Percentiles rank a stretch among this genome's conserved stretches.
These are phyloP conservation scores for Naematelia encephala DNA, from an alignment of 768 basidiomycete genomes.

Conservation along the genomic window DNA sequence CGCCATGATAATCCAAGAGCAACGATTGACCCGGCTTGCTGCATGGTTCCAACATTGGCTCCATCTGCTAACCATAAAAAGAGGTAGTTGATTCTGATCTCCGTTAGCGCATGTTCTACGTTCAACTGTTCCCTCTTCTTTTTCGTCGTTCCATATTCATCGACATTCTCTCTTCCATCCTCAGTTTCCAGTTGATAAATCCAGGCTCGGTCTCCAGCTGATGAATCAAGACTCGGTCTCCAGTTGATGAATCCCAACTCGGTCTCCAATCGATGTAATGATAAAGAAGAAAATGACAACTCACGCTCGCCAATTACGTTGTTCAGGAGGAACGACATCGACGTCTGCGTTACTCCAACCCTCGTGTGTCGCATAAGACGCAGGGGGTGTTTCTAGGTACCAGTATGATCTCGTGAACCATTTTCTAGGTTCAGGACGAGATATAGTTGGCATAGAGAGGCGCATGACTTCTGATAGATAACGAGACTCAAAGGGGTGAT, in stretches of 20 bases:
- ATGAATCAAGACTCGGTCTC: too few relatives aligned
- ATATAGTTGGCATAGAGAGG: neutral
- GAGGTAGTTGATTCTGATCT: constrained; percentile 36
- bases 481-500: neutral
- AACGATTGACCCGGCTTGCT: constrained; percentile 43
- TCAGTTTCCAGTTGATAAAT: constrained; percentile 4
- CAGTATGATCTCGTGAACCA: constrained; percentile 41
- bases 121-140: neutral
- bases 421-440: constrained; percentile 5
- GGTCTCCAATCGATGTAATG: neutral
- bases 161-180: neutral
- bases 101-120: neutral
- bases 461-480: neutral
- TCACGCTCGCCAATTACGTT: constrained; percentile 43
- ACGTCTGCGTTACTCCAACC: constrained; percentile 46
- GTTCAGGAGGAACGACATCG: constrained; percentile 41
- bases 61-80: constrained; percentile 46
- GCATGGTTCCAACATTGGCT: constrained; percentile 48
- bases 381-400: constrained; percentile 42
- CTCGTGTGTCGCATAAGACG: constrained; percentile 41
- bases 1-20: constrained; percentile 41
- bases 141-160: neutral
- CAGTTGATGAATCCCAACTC: too few relatives aligned
- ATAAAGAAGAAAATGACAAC: constrained; percentile 7
- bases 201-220: too few relatives aligned